Evolutionary conservation across 805 yeast species (phyloP).

Genomic region (Lipomyces oligophaga): DNA sequence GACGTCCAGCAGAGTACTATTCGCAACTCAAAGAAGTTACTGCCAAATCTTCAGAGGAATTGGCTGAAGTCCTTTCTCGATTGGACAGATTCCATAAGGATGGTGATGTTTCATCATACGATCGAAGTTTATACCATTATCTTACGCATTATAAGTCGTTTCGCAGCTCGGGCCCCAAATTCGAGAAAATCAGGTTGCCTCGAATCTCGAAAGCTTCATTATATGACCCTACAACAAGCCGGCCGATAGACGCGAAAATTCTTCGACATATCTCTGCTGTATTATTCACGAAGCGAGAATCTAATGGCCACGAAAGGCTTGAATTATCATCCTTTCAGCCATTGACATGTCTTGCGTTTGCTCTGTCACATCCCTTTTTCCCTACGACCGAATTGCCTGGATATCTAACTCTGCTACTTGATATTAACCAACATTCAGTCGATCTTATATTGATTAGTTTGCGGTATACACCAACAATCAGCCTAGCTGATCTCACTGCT

Average conservation of each 20-base stretch:
- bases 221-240: slow-evolving; percentile 9
- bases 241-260: slow-evolving; percentile 31
- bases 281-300: slow-evolving; percentile 30
- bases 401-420: slow-evolving; percentile 51
- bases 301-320: slow-evolving; percentile 27
- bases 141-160: background rate
- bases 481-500: slow-evolving; percentile 2
- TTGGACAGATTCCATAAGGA: slow-evolving; percentile 1
- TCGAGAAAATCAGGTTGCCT: slow-evolving; percentile 1
- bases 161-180: background rate
- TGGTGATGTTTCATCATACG: slow-evolving; percentile 3
- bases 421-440: background rate
- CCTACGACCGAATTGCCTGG: slow-evolving; percentile 58
- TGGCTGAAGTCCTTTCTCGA: background rate
- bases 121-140: slow-evolving; percentile 4
- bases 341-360: slow-evolving; percentile 59
- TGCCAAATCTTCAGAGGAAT: slow-evolving; percentile 1
- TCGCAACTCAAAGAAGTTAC: background rate
- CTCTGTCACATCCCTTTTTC: slow-evolving; percentile 83
- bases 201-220: background rate
- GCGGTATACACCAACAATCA: slow-evolving; percentile 2
- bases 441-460: slow-evolving; percentile 3
- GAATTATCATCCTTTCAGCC: slow-evolving; percentile 41
- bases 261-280: slow-evolving; percentile 32
- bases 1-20: background rate